Base-by-base conservation (phyloP, 306 rosid genomes). In the Vigna mungo region DNA sequence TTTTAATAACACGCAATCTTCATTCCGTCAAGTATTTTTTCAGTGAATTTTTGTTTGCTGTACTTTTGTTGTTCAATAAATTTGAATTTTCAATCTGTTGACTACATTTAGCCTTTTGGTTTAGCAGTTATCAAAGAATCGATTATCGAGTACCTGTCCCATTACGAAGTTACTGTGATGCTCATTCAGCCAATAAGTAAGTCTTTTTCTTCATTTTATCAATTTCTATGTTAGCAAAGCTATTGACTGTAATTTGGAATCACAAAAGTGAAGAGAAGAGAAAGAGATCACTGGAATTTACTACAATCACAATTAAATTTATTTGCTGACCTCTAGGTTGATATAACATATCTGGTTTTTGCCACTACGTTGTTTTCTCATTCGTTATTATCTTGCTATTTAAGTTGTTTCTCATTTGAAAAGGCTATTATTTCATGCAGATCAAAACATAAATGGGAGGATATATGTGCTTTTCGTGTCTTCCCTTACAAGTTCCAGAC, bases 401-500 rank as follows among this genome's bases (percentile, higher is more conserved):
- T 64, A 18, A 68, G 72, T 62, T 74, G 41, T 78, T 51, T 65
- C 62, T 66, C 75, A 61, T 73, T 39, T 73, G 39, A 70, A 48
- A 77, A 37, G 51, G 41, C 51, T 66, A 75, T 71, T 60, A 63
- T 78, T 76, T 68, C 59, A 49, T 79, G 67, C 84, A 94, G 97
- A 74, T 75, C 54, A 73, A 89, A 80, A 43, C 92, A 79, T 56
- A 86, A 89, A 82, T 91, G 92, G 88, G 87, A 66, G 77, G 97
- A 92, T 74, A 79, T 95, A 79, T 86, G 97, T 86, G 86, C 92
- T 72, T 95, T 95, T 75, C 91, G 86, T 72, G 87, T 88, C 72
- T 95, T 92, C 82, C 98, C 98, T 68, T 68, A 51, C 90, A 95
- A 92, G 92, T 79, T 90, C 73, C 97, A 92, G 83, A 95, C 97